A percentile compares a stretch with the other conserved stretches of the same genome.
These are phyloP conservation scores for Solanum pennellii DNA, from an alignment of 257 asterid genomes.

Conservation along the genomic window DNA sequence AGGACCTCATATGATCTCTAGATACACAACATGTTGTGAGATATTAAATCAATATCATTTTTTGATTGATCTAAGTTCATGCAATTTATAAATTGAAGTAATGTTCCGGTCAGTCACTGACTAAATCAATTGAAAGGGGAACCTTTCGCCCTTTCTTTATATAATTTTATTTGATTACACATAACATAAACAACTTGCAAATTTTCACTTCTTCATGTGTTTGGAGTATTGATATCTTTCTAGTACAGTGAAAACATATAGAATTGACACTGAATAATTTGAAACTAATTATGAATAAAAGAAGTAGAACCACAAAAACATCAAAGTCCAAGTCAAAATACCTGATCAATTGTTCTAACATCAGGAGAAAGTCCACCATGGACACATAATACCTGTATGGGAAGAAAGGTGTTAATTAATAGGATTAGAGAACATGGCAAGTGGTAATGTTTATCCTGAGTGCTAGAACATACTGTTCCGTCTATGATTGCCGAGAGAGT, in stretches of 20 bases:
- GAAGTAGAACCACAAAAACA: neutral
- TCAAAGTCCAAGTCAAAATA: constrained; percentile 4
- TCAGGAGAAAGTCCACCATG: constrained; percentile 99
- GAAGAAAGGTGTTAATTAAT: neutral
- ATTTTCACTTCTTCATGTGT: neutral
- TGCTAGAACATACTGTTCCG: constrained; percentile 57
- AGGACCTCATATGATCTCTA: neutral
- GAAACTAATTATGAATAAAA: neutral
- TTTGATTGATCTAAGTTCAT: neutral
- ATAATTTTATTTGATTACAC: neutral
- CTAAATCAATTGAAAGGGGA: neutral
- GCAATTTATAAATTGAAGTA: neutral
- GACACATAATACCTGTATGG: constrained; percentile 81
- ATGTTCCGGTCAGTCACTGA: neutral
- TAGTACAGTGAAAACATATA: neutral
- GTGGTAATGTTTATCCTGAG: neutral
- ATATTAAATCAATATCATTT: neutral
- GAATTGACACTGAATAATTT: neutral
- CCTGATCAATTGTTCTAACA: constrained; percentile 94
- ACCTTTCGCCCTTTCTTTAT: neutral
- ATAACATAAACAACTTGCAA: neutral
- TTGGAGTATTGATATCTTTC: neutral
- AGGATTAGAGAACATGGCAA: neutral
- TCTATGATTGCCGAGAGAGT: constrained; percentile 94
- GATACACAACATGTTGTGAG: neutral